Evolutionary conservation across 2,329 filamentous ascomycete species (phyloP), one percentile per base, ranked within the genome.

Genomic region (Zopfia rhizophila): DNA sequence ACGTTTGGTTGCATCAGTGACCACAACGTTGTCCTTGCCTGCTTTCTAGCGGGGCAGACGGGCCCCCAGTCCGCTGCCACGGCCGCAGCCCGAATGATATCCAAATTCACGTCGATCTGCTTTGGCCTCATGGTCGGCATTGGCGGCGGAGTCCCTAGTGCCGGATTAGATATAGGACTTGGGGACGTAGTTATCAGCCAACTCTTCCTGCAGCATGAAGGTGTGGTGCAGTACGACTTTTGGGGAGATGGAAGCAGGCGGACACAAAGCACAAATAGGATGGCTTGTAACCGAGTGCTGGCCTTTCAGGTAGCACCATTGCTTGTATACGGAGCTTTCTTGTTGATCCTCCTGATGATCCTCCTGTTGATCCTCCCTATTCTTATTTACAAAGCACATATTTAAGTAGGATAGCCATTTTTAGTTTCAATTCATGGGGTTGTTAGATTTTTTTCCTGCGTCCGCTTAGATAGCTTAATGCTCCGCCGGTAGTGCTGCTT

Each of bases 11-110:
- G 44, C 7, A 63, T 72, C 22, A 52, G 55, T 6, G 40, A 40
- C 2, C 69, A 73, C 38, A 66, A 68, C 31, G 59, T 72, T 14
- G 66, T 72, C 14, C 52, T 73, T 13, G 61, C 60, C 1, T 44
- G 48, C 22, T 27, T 61, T 3, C 60, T 60, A 1, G 24, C 36
- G 5, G 64, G 68, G n/a, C 33, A 50, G 18, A 60, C 62, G 32
- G 72, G 72, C 10, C 70, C 42, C 2, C 58, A 27, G 17, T 43
- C 61, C 5, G 64, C 69, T 2, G 65, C 68, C 14, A 55, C 45
- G 1, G 61, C 61, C 12, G 61, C 58, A 3, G 57, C 39, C 19
- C 31, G 56, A 7, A 61, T 72, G 48, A 31, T 44, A 7, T 38
- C 38, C 6, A 62, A 54, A 6, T 73, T 72, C 43, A 23, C 12